Conservation (phyloP, 2,329 filamentous ascomycete species). For the Aspergillus sp. region DNA sequence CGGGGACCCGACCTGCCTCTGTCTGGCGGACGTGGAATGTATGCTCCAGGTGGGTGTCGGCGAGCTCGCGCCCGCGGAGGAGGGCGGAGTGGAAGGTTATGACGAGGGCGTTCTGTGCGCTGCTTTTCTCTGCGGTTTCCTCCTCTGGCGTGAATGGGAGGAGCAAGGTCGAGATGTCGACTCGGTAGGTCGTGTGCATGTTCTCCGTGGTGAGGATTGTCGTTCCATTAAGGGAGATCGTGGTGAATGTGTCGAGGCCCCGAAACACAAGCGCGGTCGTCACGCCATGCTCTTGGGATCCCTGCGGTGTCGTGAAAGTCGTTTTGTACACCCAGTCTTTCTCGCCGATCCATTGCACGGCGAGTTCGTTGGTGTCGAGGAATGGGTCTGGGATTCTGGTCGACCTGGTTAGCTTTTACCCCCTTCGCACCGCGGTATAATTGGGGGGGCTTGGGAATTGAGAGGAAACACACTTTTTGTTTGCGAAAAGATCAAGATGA, state of each 20-base stretch:
- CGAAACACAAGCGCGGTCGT: constrained; percentile 71
- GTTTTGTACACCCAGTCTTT: constrained; percentile 72
- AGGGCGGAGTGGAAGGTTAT: constrained; percentile 55
- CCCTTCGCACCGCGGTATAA: too few relatives aligned
- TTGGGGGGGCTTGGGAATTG: background rate
- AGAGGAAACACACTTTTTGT: constrained; percentile 2
- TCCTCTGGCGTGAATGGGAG: constrained; percentile 12
- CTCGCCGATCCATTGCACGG: constrained; percentile 76
- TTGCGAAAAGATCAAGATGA: constrained; percentile 14
- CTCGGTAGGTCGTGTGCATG: constrained; percentile 76
- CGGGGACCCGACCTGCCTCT: constrained; percentile 51
- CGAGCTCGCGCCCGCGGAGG: constrained; percentile 49
- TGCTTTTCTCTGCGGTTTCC: too few relatives aligned
- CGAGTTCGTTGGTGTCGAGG: constrained; percentile 73
- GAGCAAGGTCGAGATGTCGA: constrained; percentile 65
- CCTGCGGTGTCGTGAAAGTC: constrained; percentile 53
- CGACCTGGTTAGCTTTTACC: background rate
- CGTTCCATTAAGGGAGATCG: constrained; percentile 69
- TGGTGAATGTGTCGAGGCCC: constrained; percentile 79
- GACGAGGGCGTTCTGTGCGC: constrained; percentile 44
- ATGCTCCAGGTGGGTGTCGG: constrained; percentile 48
- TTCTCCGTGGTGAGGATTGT: constrained; percentile 72
- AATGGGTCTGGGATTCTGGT: constrained; percentile 60
- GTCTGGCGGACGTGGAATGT: constrained; percentile 52
- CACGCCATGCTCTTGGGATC: constrained; percentile 44